phyloP scores from a whole-genome alignment of 352 stramenopile genomes.

The Phytophthora citrophthora region DNA sequence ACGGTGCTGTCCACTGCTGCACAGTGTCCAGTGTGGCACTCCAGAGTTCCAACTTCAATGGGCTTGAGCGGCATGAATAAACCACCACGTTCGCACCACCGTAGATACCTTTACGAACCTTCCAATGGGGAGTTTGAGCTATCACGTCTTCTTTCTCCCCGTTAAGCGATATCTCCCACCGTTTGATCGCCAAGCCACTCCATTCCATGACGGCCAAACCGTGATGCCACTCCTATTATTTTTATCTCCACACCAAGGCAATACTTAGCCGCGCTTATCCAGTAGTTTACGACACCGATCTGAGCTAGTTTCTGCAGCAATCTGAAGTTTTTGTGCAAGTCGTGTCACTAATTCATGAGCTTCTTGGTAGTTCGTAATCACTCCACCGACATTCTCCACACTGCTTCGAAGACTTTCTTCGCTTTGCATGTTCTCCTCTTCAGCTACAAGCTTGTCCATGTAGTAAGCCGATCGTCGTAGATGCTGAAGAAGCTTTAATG shows the following conservation, averaged over 20 bases:
- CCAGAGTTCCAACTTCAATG: conserved; percentile 50
- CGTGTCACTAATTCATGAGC: conserved; percentile 45
- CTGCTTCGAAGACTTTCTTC: conserved; percentile 48
- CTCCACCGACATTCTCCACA: conserved; percentile 27
- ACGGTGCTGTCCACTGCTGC: conserved; percentile 29
- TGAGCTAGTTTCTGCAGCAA: conserved; percentile 39
- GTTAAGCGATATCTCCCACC: conserved; percentile 26
- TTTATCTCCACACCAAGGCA: conserved; percentile 17
- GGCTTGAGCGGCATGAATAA: conserved; percentile 45
- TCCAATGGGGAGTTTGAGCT: conserved; percentile 41
- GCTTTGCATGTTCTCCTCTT: conserved; percentile 57
- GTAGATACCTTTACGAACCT: conserved; percentile 39
- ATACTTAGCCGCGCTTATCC: conserved; percentile 19
- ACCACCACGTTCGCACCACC: conserved; percentile 33
- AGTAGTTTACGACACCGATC: conserved; percentile 38
- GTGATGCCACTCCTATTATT: conserved; percentile 17
- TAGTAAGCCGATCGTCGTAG: conserved; percentile 64
- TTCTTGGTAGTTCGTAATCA: conserved; percentile 46
- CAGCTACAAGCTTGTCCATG: conserved; percentile 62
- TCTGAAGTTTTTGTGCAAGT: conserved; percentile 48
- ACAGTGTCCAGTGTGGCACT: conserved; percentile 33
- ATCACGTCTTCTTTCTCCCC: conserved; percentile 22
- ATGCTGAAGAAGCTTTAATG: conserved; percentile 74
- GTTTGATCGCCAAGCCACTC: conserved; percentile 30
- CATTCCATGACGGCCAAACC: conserved; percentile 28